Evolutionary conservation across 768 basidiomycete species (phyloP).

Genomic region (Pilatotrama ljubarskyi): DNA sequence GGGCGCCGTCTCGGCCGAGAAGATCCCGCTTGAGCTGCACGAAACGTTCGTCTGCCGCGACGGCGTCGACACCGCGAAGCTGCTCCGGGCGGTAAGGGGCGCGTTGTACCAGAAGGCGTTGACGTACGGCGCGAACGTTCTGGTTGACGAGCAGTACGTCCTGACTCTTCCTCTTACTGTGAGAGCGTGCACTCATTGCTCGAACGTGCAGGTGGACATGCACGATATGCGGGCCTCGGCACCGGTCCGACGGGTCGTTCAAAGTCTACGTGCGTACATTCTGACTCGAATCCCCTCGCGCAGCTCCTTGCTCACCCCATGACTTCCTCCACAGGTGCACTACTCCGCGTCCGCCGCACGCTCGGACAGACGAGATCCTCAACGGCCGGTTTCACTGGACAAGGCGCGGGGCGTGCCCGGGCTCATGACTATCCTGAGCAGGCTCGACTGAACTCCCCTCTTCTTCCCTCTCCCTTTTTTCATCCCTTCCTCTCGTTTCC

Average conservation of each 20-base stretch:
- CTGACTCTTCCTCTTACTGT: neutral
- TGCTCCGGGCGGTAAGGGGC: slow-evolving; percentile 57
- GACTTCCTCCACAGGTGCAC: slow-evolving; percentile 44
- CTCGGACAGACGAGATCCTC: slow-evolving; percentile 53
- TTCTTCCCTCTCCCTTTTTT: neutral
- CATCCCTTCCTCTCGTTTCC: neutral
- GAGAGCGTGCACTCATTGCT: neutral
- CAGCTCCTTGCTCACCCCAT: neutral
- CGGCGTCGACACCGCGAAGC: slow-evolving; percentile 59
- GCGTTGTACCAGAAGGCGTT: slow-evolving; percentile 52
- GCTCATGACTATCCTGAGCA: slow-evolving; percentile 68
- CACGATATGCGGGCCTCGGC: slow-evolving; percentile 56
- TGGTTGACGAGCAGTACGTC: slow-evolving; percentile 71
- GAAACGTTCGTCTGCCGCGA: slow-evolving; percentile 59
- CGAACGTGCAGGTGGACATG: slow-evolving; percentile 56
- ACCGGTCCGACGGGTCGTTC: slow-evolving; percentile 49
- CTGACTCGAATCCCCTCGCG: neutral
- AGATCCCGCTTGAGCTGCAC: slow-evolving; percentile 35
- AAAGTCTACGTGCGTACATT: slow-evolving; percentile 55
- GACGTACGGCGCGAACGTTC: slow-evolving; percentile 53
- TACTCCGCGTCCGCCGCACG: slow-evolving; percentile 63
- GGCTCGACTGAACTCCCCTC: slow-evolving; percentile 26
- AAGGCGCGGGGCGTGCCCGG: slow-evolving; percentile 64
- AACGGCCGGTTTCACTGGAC: slow-evolving; percentile 61
- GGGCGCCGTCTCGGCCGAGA: slow-evolving; percentile 29